Base-by-base conservation (phyloP, 306 rosid species). In the Lathyrus tuberosus region DNA sequence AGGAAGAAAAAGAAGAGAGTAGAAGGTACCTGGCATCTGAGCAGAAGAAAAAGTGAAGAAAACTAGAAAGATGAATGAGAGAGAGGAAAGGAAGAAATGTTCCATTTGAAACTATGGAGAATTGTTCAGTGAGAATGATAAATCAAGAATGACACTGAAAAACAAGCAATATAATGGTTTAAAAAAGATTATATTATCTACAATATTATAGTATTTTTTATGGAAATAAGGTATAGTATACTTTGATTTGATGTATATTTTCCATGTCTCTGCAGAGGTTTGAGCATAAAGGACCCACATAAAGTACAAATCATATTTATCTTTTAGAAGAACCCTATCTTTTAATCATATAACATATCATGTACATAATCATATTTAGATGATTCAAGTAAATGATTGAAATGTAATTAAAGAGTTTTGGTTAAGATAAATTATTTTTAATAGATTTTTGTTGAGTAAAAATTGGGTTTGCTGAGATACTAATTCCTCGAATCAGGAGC, bases 11-110 rank as follows among this genome's bases (percentile, higher is more conserved):
- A 63, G 64, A 80, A 54, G 61, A 66, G 53, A 6, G 38, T 71
- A 87, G 26, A 1, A 24, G 91, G 92, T 54, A 54, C 61, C 99
- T 83, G 85, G 92, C 81, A 26, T 85, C 90, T 91, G 97, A 79
- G 99, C 89, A 73, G 69, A 81, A 40, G 92, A 85, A 37, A 70
- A 67, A 63, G 35, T 68, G 28, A 81, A 15, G 79, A 84, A 74
- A 38, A 82, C 63, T 10, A 81, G 56, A 4, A 84, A 66, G 20
- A 58, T 15, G 33, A 81, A 53, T 41, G 69, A 52, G 82, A 82
- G 71, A 72, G 73, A 78, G 47, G 47, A 71, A 5, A 73, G 62
- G 74, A 78, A 70, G 76, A 79, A 72, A 74, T 65, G 74, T 66
- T 72, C 89, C 98, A 94, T 90, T 76, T 70, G n/a, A 53, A n/a